These are phyloP conservation scores for Fusarium nygamai DNA, from an alignment of 2,329 filamentous ascomycete genomes.

Conservation along the genomic window DNA sequence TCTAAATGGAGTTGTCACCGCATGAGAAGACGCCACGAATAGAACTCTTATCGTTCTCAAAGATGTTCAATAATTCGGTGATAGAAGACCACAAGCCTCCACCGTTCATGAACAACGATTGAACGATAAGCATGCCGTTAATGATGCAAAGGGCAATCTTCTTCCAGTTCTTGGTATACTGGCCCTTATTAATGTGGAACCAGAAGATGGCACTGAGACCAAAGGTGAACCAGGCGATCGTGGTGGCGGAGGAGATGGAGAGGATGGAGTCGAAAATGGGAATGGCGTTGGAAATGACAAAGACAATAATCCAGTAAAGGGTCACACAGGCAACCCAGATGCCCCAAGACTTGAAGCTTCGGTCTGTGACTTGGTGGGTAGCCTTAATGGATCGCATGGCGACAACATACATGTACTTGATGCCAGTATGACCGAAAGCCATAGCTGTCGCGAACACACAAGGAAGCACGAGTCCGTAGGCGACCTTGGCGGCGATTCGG, in stretches of 20 bases:
- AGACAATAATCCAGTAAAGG: constrained; percentile 46
- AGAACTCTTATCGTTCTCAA: constrained; percentile 34
- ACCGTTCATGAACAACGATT: constrained; percentile 49
- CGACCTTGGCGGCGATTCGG: constrained; percentile 44
- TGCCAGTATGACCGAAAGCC: constrained; percentile 47
- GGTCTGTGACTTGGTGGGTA: constrained; percentile 46
- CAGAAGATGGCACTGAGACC: constrained; percentile 49
- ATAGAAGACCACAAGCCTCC: constrained; percentile 49
- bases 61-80: constrained; percentile 44
- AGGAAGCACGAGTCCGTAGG: constrained; percentile 46
- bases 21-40: constrained; percentile 47
- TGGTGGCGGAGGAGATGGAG: constrained; percentile 48
- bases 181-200: constrained; percentile 47
- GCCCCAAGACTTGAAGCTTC: constrained; percentile 47
- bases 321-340: constrained; percentile 48
- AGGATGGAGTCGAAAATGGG: constrained; percentile 51
- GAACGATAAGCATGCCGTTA: constrained; percentile 45
- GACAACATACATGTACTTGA: constrained; percentile 49
- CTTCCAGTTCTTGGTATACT: constrained; percentile 34
- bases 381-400: constrained; percentile 46
- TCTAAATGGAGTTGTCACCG: constrained; percentile 45
- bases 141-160: constrained; percentile 28
- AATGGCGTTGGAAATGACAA: constrained; percentile 49
- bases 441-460: constrained; percentile 46
- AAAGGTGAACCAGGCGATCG: constrained; percentile 51